Evolutionary conservation across 176 grass and related monocot species (phyloP).

Genomic region (Cenchrus fungigraminus): DNA sequence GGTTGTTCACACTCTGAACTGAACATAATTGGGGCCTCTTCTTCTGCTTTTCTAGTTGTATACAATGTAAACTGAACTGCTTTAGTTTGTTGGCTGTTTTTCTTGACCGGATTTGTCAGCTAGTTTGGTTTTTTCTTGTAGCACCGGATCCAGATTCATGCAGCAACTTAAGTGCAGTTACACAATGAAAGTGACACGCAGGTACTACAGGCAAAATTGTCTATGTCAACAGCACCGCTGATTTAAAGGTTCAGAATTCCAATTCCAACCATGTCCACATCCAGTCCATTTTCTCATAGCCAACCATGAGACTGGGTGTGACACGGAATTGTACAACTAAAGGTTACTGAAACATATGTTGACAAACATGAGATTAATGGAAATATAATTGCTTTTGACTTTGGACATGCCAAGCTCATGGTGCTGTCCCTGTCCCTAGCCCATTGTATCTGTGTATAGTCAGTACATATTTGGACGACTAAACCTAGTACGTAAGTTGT

Average conservation of each 20-base stretch:
- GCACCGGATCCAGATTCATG: not conserved
- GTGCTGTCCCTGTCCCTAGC: constrained; percentile 14
- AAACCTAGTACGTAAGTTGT: not conserved
- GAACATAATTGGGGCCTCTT: not conserved
- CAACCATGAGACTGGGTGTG: not conserved
- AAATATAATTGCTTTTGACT: constrained; percentile 9
- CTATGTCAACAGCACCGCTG: not conserved
- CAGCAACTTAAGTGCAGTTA: not conserved
- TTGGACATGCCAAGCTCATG: not conserved
- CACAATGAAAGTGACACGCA: not conserved
- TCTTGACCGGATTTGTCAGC: not conserved
- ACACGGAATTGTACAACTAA: not conserved
- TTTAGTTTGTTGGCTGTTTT: not conserved
- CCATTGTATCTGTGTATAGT: not conserved
- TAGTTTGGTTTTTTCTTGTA: not conserved
- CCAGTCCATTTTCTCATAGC: not conserved
- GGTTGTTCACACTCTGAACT: not conserved
- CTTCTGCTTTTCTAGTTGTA: not conserved
- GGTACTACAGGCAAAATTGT: not conserved
- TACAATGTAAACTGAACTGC: not conserved
- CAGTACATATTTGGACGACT: not conserved
- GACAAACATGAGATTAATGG: constrained; percentile 3
- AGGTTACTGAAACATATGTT: not conserved
- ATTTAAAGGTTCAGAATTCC: constrained; percentile 12
- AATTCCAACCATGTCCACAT: not conserved